phyloP scores from a whole-genome alignment of 345 rosid species.

The Lepidium didymum region DNA sequence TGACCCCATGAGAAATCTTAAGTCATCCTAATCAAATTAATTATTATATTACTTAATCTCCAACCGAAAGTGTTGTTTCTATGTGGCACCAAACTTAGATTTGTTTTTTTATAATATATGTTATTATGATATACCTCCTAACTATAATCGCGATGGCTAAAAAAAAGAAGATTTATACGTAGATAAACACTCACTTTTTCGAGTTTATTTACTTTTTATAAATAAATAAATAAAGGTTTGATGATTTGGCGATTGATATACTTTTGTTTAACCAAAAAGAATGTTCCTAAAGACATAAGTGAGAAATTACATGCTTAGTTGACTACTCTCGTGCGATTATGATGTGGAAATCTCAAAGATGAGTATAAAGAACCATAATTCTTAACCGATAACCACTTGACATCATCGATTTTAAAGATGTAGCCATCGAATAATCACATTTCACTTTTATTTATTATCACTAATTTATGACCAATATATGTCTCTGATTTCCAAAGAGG shows the following conservation, averaged over 20 bases:
- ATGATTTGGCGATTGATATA: conserved; percentile 13
- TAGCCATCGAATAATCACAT: not conserved
- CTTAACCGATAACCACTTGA: conserved; percentile 14
- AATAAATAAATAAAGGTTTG: not conserved
- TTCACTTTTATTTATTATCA: not conserved
- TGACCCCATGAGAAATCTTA: conserved; percentile 5
- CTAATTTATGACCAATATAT: no score
- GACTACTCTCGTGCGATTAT: conserved; percentile 2
- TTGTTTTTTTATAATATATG: not conserved
- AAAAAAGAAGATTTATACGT: not conserved
- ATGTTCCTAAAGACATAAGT: conserved; percentile 10
- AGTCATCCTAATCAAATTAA: conserved; percentile 8
- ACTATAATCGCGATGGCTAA: conserved; percentile 9
- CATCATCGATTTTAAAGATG: conserved; percentile 1
- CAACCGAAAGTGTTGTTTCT: conserved; percentile 19
- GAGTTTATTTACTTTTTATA: not conserved
- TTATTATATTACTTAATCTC: conserved; percentile 15
- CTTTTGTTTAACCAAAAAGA: not conserved
- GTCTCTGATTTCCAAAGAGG: no score
- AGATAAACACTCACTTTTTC: conserved; percentile 9
- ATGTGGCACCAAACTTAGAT: conserved; percentile 9
- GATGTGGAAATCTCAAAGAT: conserved; percentile 8
- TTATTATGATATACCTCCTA: conserved; percentile 7
- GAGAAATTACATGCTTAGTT: conserved; percentile 17
- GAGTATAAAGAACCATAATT: not conserved